A percentile compares a stretch with the other conserved stretches of the same genome.
phyloP scores from a whole-genome alignment of 257 asterid genomes.

The Capsicum chinense region DNA sequence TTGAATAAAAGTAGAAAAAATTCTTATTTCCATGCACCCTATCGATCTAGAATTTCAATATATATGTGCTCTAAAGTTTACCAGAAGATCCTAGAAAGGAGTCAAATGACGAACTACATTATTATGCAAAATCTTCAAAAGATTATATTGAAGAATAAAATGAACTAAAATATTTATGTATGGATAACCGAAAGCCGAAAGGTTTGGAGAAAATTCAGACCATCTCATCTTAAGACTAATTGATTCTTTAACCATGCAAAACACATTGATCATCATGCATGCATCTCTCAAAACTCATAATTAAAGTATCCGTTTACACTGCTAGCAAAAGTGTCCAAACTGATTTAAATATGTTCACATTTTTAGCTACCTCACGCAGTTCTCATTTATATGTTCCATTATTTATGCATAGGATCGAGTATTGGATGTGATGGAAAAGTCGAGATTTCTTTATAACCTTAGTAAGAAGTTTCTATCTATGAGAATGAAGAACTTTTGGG shows the following conservation, averaged over 20 bases:
- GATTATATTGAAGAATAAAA: background rate
- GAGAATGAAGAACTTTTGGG: too few relatives aligned
- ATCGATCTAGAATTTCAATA: background rate
- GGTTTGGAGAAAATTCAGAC: background rate
- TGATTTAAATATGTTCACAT: background rate
- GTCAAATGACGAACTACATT: conserved; percentile 1
- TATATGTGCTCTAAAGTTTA: background rate
- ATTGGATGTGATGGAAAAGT: too few relatives aligned
- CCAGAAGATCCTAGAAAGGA: background rate
- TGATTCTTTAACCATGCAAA: background rate
- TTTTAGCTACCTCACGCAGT: background rate
- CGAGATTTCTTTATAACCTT: too few relatives aligned
- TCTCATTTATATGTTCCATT: background rate
- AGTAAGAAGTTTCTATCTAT: too few relatives aligned
- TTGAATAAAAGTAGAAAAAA: background rate
- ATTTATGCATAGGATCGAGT: background rate
- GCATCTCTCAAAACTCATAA: background rate
- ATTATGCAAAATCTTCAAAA: background rate
- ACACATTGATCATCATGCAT: background rate
- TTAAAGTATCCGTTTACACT: background rate
- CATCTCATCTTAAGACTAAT: background rate
- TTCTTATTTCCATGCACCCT: too few relatives aligned
- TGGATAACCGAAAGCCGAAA: conserved; percentile 17
- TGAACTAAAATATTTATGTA: background rate
- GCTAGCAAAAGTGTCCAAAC: background rate